Evolutionary conservation across 1,284 basidiomycete species (phyloP), one percentile per base, ranked within the genome.

Genomic region (Leccinum pachyderme): DNA sequence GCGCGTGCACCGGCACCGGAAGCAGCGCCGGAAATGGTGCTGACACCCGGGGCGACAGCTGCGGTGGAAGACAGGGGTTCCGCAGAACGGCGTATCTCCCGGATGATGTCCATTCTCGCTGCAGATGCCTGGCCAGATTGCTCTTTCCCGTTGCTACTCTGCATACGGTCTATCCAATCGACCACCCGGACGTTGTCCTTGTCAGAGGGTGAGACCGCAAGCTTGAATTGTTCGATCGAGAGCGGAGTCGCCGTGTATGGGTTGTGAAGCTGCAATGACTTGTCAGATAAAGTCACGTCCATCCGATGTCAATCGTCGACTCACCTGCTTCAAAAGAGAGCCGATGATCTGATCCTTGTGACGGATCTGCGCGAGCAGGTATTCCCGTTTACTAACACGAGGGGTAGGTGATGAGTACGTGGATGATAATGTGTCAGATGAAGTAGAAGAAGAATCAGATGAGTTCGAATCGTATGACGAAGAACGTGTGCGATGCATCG

Each of bases 331-430:
- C 63, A 92, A 78, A 28, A 92, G 79, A 13, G 84, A 86, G 61
- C 91, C 87, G 61, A 92, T 92, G 62, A 91, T 86, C 24, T 82
- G 77, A 72, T 92, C 89, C 73, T 92, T 92, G 73, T 91, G 87
- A 55, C 84, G 80, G 59, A 92, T 86, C 67, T 91, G 87, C 3
- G 87, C 86, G 32, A 91, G 80, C 15, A 92, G 75, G 64, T 90
- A 90, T 65, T 91, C 88, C 54, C 87, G 82, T 75, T 91, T 91
- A 67, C 89, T 91, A 63, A 72, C 61, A 54, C 55, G 66, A 49
- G 68, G 59, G 29, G 52, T 49, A 4, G 58, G 59, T 33, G 58
- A 59, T 69, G 62, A 72, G 64, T 55, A 63, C 4, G 59, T 60
- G 31, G 67, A 73, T 0, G 65, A 72, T 39, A 68, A 51, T 1